phyloP scores from a whole-genome alignment of 495 filamentous ascomycete species.

The Aspergillus hancockii region DNA sequence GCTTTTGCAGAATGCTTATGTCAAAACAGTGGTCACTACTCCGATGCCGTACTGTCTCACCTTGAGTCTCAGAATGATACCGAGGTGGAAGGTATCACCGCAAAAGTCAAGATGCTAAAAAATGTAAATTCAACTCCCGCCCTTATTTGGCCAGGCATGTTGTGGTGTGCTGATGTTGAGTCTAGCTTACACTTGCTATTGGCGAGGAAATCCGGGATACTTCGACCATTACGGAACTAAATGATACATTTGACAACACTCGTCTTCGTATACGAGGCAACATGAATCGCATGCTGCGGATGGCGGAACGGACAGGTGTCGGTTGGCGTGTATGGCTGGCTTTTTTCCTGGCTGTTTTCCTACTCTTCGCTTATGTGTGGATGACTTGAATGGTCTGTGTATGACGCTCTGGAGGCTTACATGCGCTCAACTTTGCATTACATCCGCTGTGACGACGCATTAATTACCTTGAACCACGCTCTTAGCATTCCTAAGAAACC shows the following conservation, averaged over 20 bases:
- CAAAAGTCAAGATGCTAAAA: slow-evolving; percentile 90
- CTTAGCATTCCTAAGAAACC: not conserved
- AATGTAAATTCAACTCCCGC: slow-evolving; percentile 62
- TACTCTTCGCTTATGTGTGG: slow-evolving; percentile 92
- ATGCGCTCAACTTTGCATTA: not conserved
- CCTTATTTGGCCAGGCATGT: not conserved
- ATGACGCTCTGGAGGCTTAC: not conserved
- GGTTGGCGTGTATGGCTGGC: slow-evolving; percentile 91
- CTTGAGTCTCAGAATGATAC: slow-evolving; percentile 94
- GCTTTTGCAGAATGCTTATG: slow-evolving; percentile 10
- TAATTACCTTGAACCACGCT: not conserved
- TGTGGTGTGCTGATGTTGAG: slow-evolving; percentile 5
- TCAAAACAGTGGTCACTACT: slow-evolving; percentile 77
- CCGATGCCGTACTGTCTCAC: slow-evolving; percentile 86
- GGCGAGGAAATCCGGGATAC: slow-evolving; percentile 92
- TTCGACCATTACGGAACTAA: slow-evolving; percentile 75
- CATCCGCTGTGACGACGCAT: not conserved
- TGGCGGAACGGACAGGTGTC: slow-evolving; percentile 91
- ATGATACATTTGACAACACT: slow-evolving; percentile 86
- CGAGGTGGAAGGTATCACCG: slow-evolving; percentile 84
- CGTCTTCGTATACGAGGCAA: slow-evolving; percentile 78
- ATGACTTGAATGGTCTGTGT: slow-evolving; percentile 46
- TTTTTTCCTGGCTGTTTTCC: slow-evolving; percentile 79
- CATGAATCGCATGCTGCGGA: slow-evolving; percentile 95
- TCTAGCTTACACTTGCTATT: slow-evolving; percentile 84